phyloP scores from a whole-genome alignment of 2,329 filamentous ascomycete genomes.

The Myrmaecium sp. region DNA sequence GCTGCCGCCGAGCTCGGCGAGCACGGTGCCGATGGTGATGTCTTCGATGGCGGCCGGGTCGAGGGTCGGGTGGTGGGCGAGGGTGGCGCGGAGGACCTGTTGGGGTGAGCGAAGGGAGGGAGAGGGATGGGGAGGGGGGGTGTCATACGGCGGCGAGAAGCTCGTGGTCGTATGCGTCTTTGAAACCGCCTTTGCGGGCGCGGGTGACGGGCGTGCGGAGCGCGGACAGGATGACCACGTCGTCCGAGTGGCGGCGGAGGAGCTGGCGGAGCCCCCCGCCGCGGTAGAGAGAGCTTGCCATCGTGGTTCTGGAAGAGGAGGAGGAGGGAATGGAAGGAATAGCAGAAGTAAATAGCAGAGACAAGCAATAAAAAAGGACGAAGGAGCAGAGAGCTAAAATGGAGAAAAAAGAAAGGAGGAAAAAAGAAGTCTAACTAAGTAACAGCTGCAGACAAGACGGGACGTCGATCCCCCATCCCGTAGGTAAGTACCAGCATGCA shows the following conservation, averaged over 20 bases:
- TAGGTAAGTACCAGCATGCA: too few relatives aligned
- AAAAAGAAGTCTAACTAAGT: too few relatives aligned
- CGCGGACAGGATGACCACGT: slow-evolving; percentile 80
- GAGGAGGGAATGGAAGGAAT: too few relatives aligned
- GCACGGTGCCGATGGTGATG: slow-evolving; percentile 71
- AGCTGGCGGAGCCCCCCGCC: slow-evolving; percentile 55
- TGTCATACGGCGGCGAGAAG: slow-evolving; percentile 51
- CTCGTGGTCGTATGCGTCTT: slow-evolving; percentile 82
- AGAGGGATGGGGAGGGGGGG: neutral
- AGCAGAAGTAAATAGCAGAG: too few relatives aligned
- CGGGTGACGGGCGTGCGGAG: slow-evolving; percentile 76
- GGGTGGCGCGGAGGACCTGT: slow-evolving; percentile 46
- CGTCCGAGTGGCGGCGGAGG: too few relatives aligned
- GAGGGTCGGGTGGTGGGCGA: slow-evolving; percentile 55
- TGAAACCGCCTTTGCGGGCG: slow-evolving; percentile 66
- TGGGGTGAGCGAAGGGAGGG: slow-evolving; percentile 21
- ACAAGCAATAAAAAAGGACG: too few relatives aligned
- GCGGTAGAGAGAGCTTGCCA: slow-evolving; percentile 21
- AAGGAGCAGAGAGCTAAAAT: too few relatives aligned
- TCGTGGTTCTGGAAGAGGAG: too few relatives aligned
- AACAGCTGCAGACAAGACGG: too few relatives aligned
- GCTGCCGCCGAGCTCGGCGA: slow-evolving; percentile 76
- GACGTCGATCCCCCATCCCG: too few relatives aligned
- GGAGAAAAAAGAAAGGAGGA: too few relatives aligned
- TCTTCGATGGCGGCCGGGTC: slow-evolving; percentile 57